These are phyloP conservation scores for Castanopsis chinensis DNA, from an alignment of 306 rosid genomes.

Conservation along the genomic window DNA sequence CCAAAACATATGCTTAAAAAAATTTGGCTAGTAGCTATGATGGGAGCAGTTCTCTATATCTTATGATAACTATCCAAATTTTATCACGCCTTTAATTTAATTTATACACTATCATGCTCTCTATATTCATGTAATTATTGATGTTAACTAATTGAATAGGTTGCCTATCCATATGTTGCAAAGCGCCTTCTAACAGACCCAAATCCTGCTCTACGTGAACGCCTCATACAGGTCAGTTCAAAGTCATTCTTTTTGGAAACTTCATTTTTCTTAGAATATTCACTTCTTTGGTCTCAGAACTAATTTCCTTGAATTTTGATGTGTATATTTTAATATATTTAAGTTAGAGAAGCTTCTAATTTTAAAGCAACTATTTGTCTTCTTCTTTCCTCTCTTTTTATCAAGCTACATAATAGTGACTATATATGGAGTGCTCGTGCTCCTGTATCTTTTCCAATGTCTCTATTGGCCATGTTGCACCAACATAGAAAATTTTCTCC, in stretches of 20 bases:
- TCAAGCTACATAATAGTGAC: background rate
- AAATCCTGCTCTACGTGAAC: constrained; percentile 94
- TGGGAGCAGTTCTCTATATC: background rate
- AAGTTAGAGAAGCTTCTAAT: constrained; percentile 9
- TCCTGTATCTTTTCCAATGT: background rate
- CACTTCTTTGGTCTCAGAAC: background rate
- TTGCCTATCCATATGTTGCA: constrained; percentile 97
- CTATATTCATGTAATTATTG: constrained; percentile 13
- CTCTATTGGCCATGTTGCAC: background rate
- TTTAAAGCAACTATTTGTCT: background rate
- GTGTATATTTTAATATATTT: background rate
- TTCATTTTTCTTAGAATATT: constrained; percentile 17
- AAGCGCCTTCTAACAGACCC: constrained; percentile 96
- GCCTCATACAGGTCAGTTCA: constrained; percentile 87
- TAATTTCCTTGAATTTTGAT: background rate
- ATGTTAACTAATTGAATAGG: constrained; percentile 50
- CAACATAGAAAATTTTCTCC: background rate
- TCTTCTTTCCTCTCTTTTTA: background rate
- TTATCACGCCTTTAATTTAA: constrained; percentile 14
- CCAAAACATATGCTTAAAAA: background rate
- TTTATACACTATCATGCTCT: constrained; percentile 2
- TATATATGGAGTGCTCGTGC: background rate
- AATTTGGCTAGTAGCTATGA: background rate
- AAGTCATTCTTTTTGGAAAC: constrained; percentile 4
- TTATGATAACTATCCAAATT: background rate